Percentiles rank a stretch among this genome's conserved stretches.
phyloP scores from a whole-genome alignment of 225 moss, liverwort and hornwort genomes.

The Pseudisothecium myosuroides region DNA sequence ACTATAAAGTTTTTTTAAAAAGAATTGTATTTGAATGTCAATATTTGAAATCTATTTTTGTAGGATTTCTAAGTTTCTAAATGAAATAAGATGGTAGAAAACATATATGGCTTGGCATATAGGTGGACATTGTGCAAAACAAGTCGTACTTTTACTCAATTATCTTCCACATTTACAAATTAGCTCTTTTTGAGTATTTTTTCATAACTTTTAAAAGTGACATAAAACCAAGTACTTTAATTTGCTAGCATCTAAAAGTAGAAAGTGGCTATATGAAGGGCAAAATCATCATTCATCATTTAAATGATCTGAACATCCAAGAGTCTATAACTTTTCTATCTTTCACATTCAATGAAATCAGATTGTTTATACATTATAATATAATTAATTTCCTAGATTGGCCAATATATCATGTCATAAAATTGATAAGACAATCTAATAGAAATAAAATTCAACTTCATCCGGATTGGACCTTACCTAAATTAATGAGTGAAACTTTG shows the following conservation, averaged over 20 bases:
- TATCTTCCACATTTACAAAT: not conserved
- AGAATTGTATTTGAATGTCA: too few species aligned
- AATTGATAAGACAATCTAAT: not conserved
- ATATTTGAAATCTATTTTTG: not conserved
- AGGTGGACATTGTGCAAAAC: not conserved
- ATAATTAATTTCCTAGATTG: fast-evolving
- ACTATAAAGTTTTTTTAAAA: not conserved
- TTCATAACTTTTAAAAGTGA: not conserved
- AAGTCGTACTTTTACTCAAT: not conserved
- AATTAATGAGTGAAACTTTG: not conserved
- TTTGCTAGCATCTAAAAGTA: not conserved
- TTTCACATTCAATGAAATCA: not conserved
- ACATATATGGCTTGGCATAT: not conserved
- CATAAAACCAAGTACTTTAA: not conserved
- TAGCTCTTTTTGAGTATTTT: not conserved
- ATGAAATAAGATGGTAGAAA: not conserved
- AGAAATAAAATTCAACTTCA: not conserved
- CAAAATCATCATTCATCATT: not conserved
- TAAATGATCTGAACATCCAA: not conserved
- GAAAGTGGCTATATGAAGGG: not conserved
- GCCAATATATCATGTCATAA: not conserved
- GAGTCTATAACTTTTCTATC: not conserved
- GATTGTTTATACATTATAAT: not conserved
- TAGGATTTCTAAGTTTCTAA: not conserved
- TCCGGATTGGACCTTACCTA: fast-evolving